Percentiles rank a stretch among this genome's conserved stretches.
phyloP scores from a whole-genome alignment of 106 monocot genomes.

The Iris macrosiphon region DNA sequence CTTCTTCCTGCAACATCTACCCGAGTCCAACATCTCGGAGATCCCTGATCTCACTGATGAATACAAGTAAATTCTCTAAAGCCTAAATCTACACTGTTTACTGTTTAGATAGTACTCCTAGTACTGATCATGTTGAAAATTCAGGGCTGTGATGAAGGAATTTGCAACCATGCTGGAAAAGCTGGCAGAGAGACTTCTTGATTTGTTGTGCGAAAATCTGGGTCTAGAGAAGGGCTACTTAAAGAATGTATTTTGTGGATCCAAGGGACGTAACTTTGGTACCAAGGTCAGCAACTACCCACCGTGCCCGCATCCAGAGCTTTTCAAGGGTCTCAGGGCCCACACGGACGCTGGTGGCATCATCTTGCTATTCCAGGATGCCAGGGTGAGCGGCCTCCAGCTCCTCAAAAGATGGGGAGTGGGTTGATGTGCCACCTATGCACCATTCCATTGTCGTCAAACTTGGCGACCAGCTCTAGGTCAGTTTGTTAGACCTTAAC shows the following conservation, averaged over 20 bases:
- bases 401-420: slow-evolving; percentile 56
- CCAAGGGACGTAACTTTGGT: slow-evolving; percentile 59
- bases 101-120: too few species aligned
- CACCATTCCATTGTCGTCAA: slow-evolving; percentile 68
- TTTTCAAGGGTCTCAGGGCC: slow-evolving; percentile 54
- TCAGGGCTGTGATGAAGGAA: slow-evolving; percentile 46
- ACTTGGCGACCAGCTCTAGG: slow-evolving; percentile 73
- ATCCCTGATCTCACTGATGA: slow-evolving; percentile 36
- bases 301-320: slow-evolving; percentile 59
- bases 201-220: slow-evolving; percentile 69
- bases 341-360: slow-evolving; percentile 88
- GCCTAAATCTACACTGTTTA: neutral
- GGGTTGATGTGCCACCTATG: slow-evolving; percentile 70
- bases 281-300: slow-evolving; percentile 86
- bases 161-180: slow-evolving; percentile 43
- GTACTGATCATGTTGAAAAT: neutral
- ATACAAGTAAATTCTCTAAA: slow-evolving; percentile 5
- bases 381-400: slow-evolving; percentile 68
- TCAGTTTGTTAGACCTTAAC: too few species aligned
- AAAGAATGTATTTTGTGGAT: slow-evolving; percentile 57
- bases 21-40: slow-evolving; percentile 38
- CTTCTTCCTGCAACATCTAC: slow-evolving; percentile 69
- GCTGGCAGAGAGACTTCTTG: slow-evolving; percentile 55
- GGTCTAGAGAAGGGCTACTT: slow-evolving; percentile 71
- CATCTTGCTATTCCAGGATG: slow-evolving; percentile 78